Percentiles rank a stretch among this genome's conserved stretches.
phyloP scores from a whole-genome alignment of 2,329 filamentous ascomycete species.

The Juglanconis juglandina region DNA sequence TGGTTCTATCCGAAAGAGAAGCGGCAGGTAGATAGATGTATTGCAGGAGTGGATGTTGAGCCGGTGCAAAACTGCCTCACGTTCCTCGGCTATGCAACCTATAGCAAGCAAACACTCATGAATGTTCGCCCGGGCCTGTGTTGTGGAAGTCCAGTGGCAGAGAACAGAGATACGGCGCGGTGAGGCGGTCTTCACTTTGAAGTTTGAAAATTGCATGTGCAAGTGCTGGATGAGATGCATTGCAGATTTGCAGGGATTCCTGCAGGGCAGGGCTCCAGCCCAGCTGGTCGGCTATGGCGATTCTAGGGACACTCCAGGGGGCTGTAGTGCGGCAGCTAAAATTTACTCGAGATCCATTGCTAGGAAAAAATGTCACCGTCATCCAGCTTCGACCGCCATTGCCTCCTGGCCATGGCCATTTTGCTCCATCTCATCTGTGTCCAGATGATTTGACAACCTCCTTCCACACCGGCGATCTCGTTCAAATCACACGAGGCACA shows the following conservation, averaged over 20 bases:
- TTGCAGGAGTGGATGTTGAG: not conserved
- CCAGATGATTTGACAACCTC: constrained; percentile 11
- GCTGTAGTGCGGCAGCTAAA: constrained; percentile 3
- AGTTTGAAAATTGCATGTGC: constrained; percentile 8
- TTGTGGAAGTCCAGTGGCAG: not conserved
- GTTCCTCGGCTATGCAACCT: not conserved
- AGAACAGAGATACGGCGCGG: too few species aligned
- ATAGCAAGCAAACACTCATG: not conserved
- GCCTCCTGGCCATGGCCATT: not conserved
- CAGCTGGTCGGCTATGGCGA: not conserved
- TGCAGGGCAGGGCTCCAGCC: not conserved
- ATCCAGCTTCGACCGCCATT: constrained; percentile 13
- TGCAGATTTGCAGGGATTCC: constrained; percentile 1
- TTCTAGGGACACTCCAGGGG: not conserved
- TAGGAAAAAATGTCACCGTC: constrained; percentile 19
- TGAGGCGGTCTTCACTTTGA: not conserved
- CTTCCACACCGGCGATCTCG: not conserved
- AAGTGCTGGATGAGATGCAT: not conserved
- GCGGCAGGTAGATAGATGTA: too few species aligned
- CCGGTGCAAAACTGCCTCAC: not conserved
- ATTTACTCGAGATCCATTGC: constrained; percentile 6
- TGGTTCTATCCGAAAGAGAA: too few species aligned
- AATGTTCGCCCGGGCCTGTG: not conserved
- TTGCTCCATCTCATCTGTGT: constrained; percentile 1
- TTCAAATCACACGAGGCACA: not conserved